Percentiles rank a stretch among this genome's conserved stretches.
These are phyloP conservation scores for Kitagawia praeruptora DNA, from an alignment of 129 eudicot species.

Conservation along the genomic window DNA sequence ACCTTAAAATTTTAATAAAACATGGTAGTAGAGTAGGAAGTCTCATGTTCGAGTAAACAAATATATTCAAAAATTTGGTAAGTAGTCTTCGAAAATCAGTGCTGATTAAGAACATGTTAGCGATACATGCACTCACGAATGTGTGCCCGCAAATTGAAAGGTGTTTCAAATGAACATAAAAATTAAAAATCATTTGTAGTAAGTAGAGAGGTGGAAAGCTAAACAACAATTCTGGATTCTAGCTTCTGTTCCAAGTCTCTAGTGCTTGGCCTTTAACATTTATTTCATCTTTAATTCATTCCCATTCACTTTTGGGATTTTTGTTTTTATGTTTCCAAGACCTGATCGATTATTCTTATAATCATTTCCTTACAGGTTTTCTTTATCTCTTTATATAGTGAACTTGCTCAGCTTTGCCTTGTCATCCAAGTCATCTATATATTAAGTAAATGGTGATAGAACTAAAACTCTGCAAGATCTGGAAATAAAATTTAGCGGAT, in stretches of 20 bases:
- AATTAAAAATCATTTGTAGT: background rate
- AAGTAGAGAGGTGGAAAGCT: background rate
- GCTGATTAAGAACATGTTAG: no score
- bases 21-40: no score
- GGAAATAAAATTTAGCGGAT: no score
- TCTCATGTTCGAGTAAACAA: no score
- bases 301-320: background rate
- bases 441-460: no score
- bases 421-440: constrained; percentile 14
- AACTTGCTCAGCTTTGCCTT: constrained; percentile 8
- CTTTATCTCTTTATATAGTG: background rate
- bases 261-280: background rate
- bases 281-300: background rate
- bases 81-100: no score
- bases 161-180: background rate
- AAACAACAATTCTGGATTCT: constrained; percentile 1
- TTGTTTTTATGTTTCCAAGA: background rate
- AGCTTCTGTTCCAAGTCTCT: constrained; percentile 8
- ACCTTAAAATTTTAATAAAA: no score
- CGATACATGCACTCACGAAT: no score
- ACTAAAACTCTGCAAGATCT: no score
- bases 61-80: no score
- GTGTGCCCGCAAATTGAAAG: background rate
- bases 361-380: background rate
- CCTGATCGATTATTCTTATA: background rate